Evolutionary conservation across 2,329 filamentous ascomycete genomes (phyloP), one percentile per base, ranked within the genome.

Genomic region (Talaromyces verruculosus): DNA sequence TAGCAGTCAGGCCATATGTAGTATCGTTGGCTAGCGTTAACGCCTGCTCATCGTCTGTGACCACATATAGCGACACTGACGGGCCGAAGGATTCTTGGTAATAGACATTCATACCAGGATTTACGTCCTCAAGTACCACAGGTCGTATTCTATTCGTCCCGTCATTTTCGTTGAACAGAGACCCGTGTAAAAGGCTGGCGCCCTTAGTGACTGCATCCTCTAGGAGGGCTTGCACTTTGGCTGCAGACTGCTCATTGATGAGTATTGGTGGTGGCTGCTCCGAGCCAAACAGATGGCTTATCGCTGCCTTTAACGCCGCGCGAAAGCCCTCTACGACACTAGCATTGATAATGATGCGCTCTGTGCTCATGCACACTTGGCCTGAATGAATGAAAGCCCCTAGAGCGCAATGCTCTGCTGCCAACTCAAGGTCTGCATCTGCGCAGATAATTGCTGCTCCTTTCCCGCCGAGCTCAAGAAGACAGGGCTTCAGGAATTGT

Each of bases 401-500:
- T 1, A 41, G 39, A n/a, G 39, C 39, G 17, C 39, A 41, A 17
- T 41, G 39, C 39, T 41, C 39, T 41, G 39, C 39, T 41, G 39
- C 39, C 39, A 41, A 41, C 15, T 41, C 39, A 41, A 41, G 39
- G 15, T 84, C 77, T 0, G 82, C 81, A 66, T 84, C 82, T 43
- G 76, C 73, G 5, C 81, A 73, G 0, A 84, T 78, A 5, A 84
- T 72, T 3, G 78, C 74, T 2, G 76, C 76, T 2, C 75, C 77
- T 69, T 84, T 84, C 35, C 83, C 83, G 8, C 82, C 83, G 5
- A 84, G 77, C 70, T 85, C 83, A 51, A 84, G 72, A 13, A 82
- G 72, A 2, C 79, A 72, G 1, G 81, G 81, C 71, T 83, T 84
- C 25, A 84, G 71, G 58, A 78, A 68, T 58, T 73, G 73, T 3